Base-by-base conservation (phyloP, 768 basidiomycete species). In the Serendipita indica region DNA sequence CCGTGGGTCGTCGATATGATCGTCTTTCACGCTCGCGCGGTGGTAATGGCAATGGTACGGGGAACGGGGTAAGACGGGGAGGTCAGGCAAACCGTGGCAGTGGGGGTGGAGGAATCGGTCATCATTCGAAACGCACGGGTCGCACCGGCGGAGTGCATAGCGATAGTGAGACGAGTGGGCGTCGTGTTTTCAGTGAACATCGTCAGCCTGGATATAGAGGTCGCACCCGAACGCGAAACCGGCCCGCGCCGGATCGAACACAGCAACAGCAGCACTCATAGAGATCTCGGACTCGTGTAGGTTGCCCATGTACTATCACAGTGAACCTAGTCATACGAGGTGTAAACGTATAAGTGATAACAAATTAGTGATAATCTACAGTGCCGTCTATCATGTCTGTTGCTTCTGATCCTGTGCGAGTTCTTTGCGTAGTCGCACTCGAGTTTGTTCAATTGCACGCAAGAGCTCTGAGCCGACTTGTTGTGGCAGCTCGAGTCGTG, bases 391-490 rank as follows among this genome's bases (percentile, higher is more conserved):
- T 1, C 13, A 39, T n/a, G 10, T 10, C 35, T 37, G 35, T 18
- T 39, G 35, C 18, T 39, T 12, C 35, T 39, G 35, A 1, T 12
- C 14, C 45, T 1, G 16, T 20, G 12, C 22, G 45, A 46, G 45
- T 25, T 46, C 45, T 20, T 46, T 46, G 12, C 22, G 12, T 20
- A 61, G 18, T 12, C 2, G 62, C 33, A 59, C 32, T 41, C 60
- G 41, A 4, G 60, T 39, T 43, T 63, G 62, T 16, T 63, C 58
- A 18, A 63, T 52, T 2, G 62, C 62, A 12, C 62, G 62, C 16
- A 41, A 34, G 12, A 63, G 46, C 30, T 63, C 62, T 2, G 45
- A 39, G 3, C 25, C 34, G 5, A 37, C 27, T 13, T 33, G 58
- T n/a, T 41, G 25, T 2, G 35, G 34, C 7, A 60, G 57, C 45